phyloP scores from a whole-genome alignment of 345 rosid species.

The Lepidium aucheri region DNA sequence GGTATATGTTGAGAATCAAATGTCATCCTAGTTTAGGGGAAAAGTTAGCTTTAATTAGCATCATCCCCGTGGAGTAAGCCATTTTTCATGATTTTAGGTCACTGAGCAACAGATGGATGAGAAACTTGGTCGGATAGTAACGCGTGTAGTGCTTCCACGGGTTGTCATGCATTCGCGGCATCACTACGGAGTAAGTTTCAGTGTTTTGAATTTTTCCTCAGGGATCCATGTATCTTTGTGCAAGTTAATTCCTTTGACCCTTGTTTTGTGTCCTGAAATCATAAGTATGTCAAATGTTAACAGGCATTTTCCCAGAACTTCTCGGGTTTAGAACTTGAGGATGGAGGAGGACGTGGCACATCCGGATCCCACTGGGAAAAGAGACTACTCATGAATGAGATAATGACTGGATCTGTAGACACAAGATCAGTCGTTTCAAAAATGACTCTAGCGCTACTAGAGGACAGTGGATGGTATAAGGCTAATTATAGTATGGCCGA shows the following conservation, averaged over 20 bases:
- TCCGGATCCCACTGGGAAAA: slow-evolving; percentile 99
- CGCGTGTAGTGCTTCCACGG: slow-evolving; percentile 93
- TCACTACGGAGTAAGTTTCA: slow-evolving; percentile 79
- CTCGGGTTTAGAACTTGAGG: slow-evolving; percentile 97
- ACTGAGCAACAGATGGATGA: slow-evolving; percentile 83
- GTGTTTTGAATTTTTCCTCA: background rate
- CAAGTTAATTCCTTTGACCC: background rate
- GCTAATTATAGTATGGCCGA: slow-evolving; percentile 99
- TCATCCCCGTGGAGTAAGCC: background rate
- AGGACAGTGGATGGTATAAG: slow-evolving; percentile 99
- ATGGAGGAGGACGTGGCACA: slow-evolving; percentile 99
- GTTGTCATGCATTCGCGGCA: slow-evolving; percentile 94
- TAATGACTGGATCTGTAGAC: slow-evolving; percentile 99
- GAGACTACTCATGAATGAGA: slow-evolving; percentile 97
- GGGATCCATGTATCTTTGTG: background rate
- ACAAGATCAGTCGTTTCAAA: slow-evolving; percentile 96
- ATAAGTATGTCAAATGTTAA: background rate
- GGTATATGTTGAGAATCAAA: slow-evolving; percentile 37
- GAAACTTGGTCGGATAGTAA: slow-evolving; percentile 85
- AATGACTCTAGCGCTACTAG: slow-evolving; percentile 92
- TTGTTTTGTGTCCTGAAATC: slow-evolving; percentile 1
- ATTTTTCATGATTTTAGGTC: slow-evolving; percentile 40
- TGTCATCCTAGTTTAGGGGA: background rate
- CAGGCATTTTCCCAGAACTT: slow-evolving; percentile 96
- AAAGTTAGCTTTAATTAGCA: background rate